A percentile compares a stretch with the other conserved stretches of the same genome.
These are phyloP conservation scores for Macrocybe gigantea DNA, from an alignment of 768 basidiomycete species.

Conservation along the genomic window DNA sequence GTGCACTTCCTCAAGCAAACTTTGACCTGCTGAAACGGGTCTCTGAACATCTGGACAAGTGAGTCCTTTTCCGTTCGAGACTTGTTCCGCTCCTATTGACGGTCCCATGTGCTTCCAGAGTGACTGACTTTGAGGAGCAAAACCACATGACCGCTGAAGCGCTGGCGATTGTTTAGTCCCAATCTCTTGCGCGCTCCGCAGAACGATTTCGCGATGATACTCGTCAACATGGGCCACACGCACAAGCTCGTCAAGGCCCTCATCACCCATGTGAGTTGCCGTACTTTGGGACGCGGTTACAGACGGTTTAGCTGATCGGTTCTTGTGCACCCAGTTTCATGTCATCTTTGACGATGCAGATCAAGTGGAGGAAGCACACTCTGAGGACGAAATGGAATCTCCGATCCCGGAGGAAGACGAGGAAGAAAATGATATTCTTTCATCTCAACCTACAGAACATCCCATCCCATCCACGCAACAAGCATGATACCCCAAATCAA, in stretches of 20 bases:
- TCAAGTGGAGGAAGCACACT: constrained; percentile 53
- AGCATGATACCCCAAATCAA: constrained; percentile 14
- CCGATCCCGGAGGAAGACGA: constrained; percentile 68
- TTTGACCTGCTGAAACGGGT: constrained; percentile 78
- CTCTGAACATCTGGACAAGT: constrained; percentile 80
- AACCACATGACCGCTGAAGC: constrained; percentile 90
- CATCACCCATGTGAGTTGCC: constrained; percentile 60
- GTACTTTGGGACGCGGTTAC: neutral
- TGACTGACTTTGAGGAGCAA: constrained; percentile 83
- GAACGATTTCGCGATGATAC: constrained; percentile 71
- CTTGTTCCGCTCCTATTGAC: neutral
- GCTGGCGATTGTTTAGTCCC: constrained; percentile 81
- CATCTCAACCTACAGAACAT: constrained; percentile 11
- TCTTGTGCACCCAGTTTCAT: constrained; percentile 37
- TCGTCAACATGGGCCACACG: constrained; percentile 75
- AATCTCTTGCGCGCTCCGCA: constrained; percentile 73
- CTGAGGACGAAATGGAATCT: constrained; percentile 59
- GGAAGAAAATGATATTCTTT: constrained; percentile 23
- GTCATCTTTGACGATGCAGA: constrained; percentile 71
- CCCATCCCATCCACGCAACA: constrained; percentile 9
- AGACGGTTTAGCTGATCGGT: constrained; percentile 1
- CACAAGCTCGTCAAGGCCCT: constrained; percentile 73
- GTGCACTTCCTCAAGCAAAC: constrained; percentile 62
- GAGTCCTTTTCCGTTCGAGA: constrained; percentile 11
- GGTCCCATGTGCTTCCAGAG: constrained; percentile 31